Conservation (phyloP, 2,329 filamentous ascomycete species). For the Fusarium mundagurra region DNA sequence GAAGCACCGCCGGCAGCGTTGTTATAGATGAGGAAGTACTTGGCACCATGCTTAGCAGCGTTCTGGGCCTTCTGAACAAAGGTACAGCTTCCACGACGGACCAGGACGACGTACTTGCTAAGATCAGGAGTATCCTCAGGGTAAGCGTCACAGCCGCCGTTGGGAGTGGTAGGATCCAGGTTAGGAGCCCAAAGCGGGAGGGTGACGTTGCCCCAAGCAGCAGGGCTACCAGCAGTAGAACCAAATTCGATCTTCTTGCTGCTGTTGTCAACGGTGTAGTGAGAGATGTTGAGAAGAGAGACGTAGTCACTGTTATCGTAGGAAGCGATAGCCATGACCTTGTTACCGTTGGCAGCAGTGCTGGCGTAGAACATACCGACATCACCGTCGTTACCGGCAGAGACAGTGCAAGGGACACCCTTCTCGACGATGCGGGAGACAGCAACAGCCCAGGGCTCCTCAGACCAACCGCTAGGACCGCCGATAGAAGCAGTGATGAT, state of each 20-base stretch:
- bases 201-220: slow-evolving; percentile 55
- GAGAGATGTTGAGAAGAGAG: slow-evolving; percentile 53
- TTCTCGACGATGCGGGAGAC: slow-evolving; percentile 62
- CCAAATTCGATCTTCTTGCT: slow-evolving; percentile 47
- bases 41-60: slow-evolving; percentile 63
- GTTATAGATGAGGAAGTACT: slow-evolving; percentile 71
- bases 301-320: slow-evolving; percentile 59
- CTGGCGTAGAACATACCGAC: slow-evolving; percentile 60
- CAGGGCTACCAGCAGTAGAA: slow-evolving; percentile 54
- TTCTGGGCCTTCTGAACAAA: slow-evolving; percentile 66
- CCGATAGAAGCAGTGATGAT: slow-evolving; percentile 67
- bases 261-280: slow-evolving; percentile 53
- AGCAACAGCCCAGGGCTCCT: slow-evolving; percentile 60
- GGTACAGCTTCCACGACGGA: slow-evolving; percentile 67
- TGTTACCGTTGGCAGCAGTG: slow-evolving; percentile 59
- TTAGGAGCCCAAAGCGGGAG: slow-evolving; percentile 61
- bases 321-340: slow-evolving; percentile 60
- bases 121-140: slow-evolving; percentile 66
- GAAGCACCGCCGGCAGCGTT: slow-evolving; percentile 44
- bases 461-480: slow-evolving; percentile 60
- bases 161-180: slow-evolving; percentile 57
- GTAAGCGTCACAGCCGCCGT: slow-evolving; percentile 63
- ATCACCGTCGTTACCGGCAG: slow-evolving; percentile 61
- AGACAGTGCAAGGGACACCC: slow-evolving; percentile 63
- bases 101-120: slow-evolving; percentile 65